phyloP scores from a whole-genome alignment of 352 stramenopile genomes.

The Globisporangium cystogenes region DNA sequence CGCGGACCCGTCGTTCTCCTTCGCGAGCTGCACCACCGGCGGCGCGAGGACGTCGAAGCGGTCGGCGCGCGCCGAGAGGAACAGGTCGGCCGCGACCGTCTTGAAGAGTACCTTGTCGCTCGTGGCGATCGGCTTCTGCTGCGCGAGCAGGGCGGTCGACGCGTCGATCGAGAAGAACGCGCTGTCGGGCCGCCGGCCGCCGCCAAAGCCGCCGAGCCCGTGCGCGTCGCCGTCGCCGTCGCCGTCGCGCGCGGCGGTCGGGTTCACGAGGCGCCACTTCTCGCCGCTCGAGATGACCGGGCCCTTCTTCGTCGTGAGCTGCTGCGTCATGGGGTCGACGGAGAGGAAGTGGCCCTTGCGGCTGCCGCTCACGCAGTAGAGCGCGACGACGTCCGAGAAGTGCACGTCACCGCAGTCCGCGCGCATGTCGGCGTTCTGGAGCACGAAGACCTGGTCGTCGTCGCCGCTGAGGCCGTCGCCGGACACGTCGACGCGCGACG shows the following conservation, averaged over 20 bases:
- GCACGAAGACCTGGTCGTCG: constrained; percentile 70
- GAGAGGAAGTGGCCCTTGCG: constrained; percentile 75
- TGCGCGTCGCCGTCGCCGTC: constrained; percentile 10
- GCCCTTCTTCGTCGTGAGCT: constrained; percentile 61
- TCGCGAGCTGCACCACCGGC: constrained; percentile 33
- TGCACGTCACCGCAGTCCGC: constrained; percentile 63
- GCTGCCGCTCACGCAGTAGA: constrained; percentile 68
- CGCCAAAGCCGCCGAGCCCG: neutral
- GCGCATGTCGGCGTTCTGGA: constrained; percentile 68
- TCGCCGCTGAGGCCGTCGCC: constrained; percentile 69
- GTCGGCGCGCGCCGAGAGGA: constrained; percentile 31
- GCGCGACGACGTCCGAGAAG: constrained; percentile 68
- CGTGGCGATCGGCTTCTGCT: constrained; percentile 56
- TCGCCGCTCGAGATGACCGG: constrained; percentile 73
- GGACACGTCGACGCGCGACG: constrained; percentile 39
- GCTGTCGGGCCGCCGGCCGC: constrained; percentile 13
- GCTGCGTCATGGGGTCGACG: constrained; percentile 45
- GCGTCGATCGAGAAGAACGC: constrained; percentile 38
- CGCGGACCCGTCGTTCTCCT: constrained; percentile 36
- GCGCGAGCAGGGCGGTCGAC: constrained; percentile 38
- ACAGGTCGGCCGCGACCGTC: constrained; percentile 54
- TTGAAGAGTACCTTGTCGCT: constrained; percentile 76
- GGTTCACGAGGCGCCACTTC: constrained; percentile 76
- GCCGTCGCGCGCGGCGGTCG: constrained; percentile 23
- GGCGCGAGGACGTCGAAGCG: constrained; percentile 20